Base-by-base conservation (phyloP, 805 yeast species). In the Sugiyamaella valdiviana region DNA sequence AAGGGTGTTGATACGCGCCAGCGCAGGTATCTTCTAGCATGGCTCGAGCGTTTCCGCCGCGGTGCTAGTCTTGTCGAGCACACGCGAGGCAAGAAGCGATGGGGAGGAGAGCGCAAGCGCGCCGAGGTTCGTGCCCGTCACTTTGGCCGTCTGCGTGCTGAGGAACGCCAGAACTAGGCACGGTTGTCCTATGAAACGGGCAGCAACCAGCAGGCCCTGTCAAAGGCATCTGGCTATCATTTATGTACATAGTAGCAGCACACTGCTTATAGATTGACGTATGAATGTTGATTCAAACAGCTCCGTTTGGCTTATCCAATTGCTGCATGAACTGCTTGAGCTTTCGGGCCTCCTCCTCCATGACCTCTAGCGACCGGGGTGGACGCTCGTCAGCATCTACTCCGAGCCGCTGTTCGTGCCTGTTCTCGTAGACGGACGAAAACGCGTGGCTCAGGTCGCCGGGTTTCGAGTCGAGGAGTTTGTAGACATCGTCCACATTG, bases 101-200 rank as follows among this genome's bases (percentile, higher is more conserved):
- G 80, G 68, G 96, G 96, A 21, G 95, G 96, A 61, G 96, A 89
- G 68, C 78, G 96, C 64, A 83, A 80, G 59, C 77, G 83, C 52
- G 79, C 76, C 59, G 83, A 82, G 61, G 75, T 75, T 56, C 68
- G 73, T 15, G 91, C 95, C 5, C 61, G 58, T 15, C 55, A 53
- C 48, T 63, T 57, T 53, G 66, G 66, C 38, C 58, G 63, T 36
- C 54, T 56, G 49, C 53, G 58, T 26, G 64, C 66, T 5, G 69
- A 61, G 44, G 59, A 53, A 45, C 54, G 57, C 9, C 32, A 26
- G 32, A 26, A 26, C 2, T 6, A 26, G 14, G n/a, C n/a, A n/a
- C n/a, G n/a, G n/a, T n/a, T n/a, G n/a, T n/a, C n/a, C n/a, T n/a
- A n/a, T n/a, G n/a, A n/a, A 6, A 41, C 12, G 52, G 51, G 36